Percentiles rank a stretch among this genome's conserved stretches.
phyloP scores from a whole-genome alignment of 169 alveolate species.

The Plasmodium yoelii region DNA sequence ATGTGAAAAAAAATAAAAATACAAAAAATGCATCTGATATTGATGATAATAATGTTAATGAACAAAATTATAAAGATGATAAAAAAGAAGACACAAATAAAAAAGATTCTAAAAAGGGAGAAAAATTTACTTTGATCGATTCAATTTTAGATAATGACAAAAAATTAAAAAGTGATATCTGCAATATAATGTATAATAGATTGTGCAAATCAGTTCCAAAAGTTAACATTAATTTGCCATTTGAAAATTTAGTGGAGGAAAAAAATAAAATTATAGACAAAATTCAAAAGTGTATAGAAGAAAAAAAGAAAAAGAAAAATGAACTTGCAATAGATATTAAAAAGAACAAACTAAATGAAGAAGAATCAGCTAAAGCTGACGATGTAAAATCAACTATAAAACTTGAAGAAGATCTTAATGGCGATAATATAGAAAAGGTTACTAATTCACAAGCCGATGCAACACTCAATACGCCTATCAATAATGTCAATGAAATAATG shows the following conservation, averaged over 20 bases:
- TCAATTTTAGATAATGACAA: conserved; percentile 62
- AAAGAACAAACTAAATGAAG: background rate
- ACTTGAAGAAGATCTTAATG: background rate
- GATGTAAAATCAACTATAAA: background rate
- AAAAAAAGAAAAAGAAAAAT: conserved; percentile 16
- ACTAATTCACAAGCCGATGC: background rate
- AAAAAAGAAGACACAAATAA: conserved; percentile 19
- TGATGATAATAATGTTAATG: conserved; percentile 8
- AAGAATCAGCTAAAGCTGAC: background rate
- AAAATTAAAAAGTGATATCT: conserved; percentile 51
- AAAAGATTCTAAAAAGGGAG: conserved; percentile 9
- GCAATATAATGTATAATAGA: conserved; percentile 54
- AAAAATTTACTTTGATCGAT: conserved; percentile 35
- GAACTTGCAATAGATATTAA: conserved; percentile 11
- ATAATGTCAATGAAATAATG: background rate
- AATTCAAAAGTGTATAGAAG: conserved; percentile 27
- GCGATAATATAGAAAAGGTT: background rate
- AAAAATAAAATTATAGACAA: conserved; percentile 65
- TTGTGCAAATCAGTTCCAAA: conserved; percentile 70
- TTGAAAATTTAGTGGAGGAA: conserved; percentile 55
- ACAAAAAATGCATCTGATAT: background rate
- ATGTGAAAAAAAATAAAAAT: background rate
- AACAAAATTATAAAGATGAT: conserved; percentile 8
- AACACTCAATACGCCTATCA: background rate
- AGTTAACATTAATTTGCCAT: conserved; percentile 63